These are phyloP conservation scores for Podospora pseudoanserina DNA, from an alignment of 495 filamentous ascomycete genomes.

Conservation along the genomic window DNA sequence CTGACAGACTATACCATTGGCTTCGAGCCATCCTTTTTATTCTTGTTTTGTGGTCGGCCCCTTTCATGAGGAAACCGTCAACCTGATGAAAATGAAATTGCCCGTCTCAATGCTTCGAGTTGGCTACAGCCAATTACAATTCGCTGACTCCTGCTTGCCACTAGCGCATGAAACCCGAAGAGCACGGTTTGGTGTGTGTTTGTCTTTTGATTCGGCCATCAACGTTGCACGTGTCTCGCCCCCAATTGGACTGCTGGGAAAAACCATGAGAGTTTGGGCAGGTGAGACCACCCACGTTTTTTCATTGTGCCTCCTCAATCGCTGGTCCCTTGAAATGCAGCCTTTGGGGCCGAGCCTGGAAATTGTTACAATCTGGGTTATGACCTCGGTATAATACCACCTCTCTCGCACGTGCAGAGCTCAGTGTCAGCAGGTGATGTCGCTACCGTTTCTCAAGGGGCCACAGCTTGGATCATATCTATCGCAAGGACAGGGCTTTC, in stretches of 20 bases:
- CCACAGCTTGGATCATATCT: background rate
- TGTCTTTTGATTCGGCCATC: background rate
- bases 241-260: background rate
- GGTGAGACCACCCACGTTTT: background rate
- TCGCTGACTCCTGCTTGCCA: background rate
- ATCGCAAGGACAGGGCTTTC: background rate
- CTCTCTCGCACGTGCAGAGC: background rate
- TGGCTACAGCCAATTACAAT: background rate
- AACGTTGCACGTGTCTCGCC: background rate
- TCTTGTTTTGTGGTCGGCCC: background rate
- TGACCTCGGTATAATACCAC: background rate
- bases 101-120: background rate
- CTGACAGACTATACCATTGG: background rate
- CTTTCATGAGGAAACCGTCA: background rate
- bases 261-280: background rate
- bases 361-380: background rate
- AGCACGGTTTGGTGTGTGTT: background rate
- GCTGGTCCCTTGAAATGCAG: background rate
- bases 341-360: background rate
- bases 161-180: conserved; percentile 2
- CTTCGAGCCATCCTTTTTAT: background rate
- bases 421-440: background rate
- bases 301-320: background rate
- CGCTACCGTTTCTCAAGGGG: background rate
- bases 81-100: background rate